Evolutionary conservation across 164 flowering plant species (phyloP).

Genomic region (Piper longum): DNA sequence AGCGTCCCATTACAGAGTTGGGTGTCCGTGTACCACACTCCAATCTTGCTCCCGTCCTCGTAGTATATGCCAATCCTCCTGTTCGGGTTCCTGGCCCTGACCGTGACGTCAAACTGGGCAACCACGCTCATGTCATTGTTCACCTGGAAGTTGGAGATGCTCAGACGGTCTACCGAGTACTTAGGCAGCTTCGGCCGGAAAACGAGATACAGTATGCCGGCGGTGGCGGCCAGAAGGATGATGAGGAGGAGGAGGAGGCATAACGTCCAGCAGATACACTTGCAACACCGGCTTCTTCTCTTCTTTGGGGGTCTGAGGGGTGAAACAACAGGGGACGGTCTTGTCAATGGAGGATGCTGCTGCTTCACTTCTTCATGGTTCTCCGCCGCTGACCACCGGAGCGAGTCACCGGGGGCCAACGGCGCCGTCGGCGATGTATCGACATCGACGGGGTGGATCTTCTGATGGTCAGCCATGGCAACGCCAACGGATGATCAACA

Average conservation of each 20-base stretch:
- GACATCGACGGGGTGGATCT: constrained; percentile 45
- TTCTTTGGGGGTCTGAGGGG: constrained; percentile 31
- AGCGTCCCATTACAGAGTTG: constrained; percentile 45
- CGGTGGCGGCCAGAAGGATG: constrained; percentile 24
- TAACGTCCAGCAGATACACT: constrained; percentile 50
- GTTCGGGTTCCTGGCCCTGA: constrained; percentile 74
- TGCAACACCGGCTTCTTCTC: constrained; percentile 36
- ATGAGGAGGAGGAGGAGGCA: constrained; percentile 30
- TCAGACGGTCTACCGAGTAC: constrained; percentile 46
- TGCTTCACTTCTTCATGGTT: constrained; percentile 12
- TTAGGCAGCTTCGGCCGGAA: constrained; percentile 69
- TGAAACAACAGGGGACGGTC: constrained; percentile 14
- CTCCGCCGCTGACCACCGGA: constrained; percentile 36
- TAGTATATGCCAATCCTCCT: constrained; percentile 76
- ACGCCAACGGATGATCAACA: background rate
- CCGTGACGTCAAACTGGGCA: constrained; percentile 47
- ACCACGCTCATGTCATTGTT: constrained; percentile 30
- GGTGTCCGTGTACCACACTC: constrained; percentile 36
- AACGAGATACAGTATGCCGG: constrained; percentile 40
- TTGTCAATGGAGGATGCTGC: constrained; percentile 11
- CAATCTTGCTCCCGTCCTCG: constrained; percentile 43
- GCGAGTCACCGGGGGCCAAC: constrained; percentile 21
- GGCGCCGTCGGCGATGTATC: constrained; percentile 35
- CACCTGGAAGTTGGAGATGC: constrained; percentile 32
- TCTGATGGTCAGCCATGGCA: constrained; percentile 41